A percentile compares a stretch with the other conserved stretches of the same genome.
phyloP scores from a whole-genome alignment of 768 basidiomycete species.

The Tulasnella sp. region DNA sequence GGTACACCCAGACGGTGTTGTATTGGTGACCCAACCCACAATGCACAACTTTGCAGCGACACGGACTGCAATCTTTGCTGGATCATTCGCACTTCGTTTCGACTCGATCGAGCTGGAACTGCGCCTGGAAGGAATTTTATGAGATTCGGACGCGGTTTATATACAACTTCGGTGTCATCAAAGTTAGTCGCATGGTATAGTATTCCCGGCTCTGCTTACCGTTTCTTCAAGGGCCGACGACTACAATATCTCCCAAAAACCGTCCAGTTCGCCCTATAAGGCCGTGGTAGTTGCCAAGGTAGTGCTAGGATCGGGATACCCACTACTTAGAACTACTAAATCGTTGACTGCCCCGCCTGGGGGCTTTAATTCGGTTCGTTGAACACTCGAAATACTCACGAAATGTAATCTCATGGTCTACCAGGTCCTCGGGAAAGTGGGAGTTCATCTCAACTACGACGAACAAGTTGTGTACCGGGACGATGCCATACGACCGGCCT shows the following conservation, averaged over 20 bases:
- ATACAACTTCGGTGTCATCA: not conserved
- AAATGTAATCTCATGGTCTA: not conserved
- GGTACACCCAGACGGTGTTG: not conserved
- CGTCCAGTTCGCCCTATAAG: not conserved
- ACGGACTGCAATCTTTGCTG: not conserved
- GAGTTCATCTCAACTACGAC: not conserved
- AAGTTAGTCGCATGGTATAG: not conserved
- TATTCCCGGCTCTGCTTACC: too few species aligned
- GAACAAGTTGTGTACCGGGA: constrained; percentile 3
- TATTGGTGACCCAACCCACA: not conserved
- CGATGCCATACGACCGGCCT: not conserved
- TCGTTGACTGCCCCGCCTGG: not conserved
- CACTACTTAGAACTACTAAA: not conserved
- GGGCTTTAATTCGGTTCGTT: constrained; percentile 1
- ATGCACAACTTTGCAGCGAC: not conserved
- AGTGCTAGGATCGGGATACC: not conserved
- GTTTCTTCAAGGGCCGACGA: constrained; percentile 4
- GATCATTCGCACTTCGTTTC: not conserved
- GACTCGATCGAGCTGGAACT: not conserved
- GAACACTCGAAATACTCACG: not conserved
- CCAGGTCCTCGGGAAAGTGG: not conserved
- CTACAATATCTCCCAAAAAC: not conserved
- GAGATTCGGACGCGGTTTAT: not conserved
- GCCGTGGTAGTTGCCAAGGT: not conserved
- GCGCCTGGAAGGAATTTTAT: not conserved